These are phyloP conservation scores for Ligustrum vulgare DNA, from an alignment of 257 asterid genomes.

Conservation along the genomic window DNA sequence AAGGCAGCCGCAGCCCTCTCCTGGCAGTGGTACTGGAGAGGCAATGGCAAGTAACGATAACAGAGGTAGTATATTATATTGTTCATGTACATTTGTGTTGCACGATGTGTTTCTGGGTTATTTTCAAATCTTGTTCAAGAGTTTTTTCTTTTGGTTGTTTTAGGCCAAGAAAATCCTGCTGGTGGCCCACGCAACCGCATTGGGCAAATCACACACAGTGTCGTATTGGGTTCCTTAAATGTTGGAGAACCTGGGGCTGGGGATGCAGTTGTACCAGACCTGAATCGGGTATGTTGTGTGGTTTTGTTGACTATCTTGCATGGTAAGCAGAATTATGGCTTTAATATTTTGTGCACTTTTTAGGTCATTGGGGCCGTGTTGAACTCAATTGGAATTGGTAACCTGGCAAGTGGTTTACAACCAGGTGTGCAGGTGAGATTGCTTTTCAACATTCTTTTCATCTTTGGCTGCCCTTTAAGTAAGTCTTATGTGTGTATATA, in stretches of 20 bases:
- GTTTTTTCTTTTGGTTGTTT: slow-evolving; percentile 16
- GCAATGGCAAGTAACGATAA: slow-evolving; percentile 46
- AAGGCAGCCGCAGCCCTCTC: slow-evolving; percentile 70
- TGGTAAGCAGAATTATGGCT: slow-evolving; percentile 11
- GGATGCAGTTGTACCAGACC: slow-evolving; percentile 65
- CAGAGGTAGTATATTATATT: slow-evolving; percentile 43
- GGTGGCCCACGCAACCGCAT: slow-evolving; percentile 60
- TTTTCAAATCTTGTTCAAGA: slow-evolving; percentile 1
- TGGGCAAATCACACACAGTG: slow-evolving; percentile 81
- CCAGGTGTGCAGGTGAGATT: slow-evolving; percentile 62
- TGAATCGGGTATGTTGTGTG: slow-evolving; percentile 65
- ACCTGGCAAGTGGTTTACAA: slow-evolving; percentile 58
- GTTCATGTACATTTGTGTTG: neutral
- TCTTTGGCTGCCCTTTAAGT: neutral
- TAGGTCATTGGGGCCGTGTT: slow-evolving; percentile 92
- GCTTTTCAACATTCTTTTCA: neutral
- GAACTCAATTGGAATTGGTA: slow-evolving; percentile 68
- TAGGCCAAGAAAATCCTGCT: slow-evolving; percentile 67
- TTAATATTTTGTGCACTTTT: slow-evolving; percentile 12
- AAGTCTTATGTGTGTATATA: neutral
- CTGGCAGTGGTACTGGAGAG: slow-evolving; percentile 50
- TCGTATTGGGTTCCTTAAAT: slow-evolving; percentile 81
- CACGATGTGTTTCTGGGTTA: slow-evolving; percentile 7
- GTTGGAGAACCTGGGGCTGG: slow-evolving; percentile 82
- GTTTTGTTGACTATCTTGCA: slow-evolving; percentile 7